These are phyloP conservation scores for Suillus subalutaceus DNA, from an alignment of 768 basidiomycete genomes.

Conservation along the genomic window DNA sequence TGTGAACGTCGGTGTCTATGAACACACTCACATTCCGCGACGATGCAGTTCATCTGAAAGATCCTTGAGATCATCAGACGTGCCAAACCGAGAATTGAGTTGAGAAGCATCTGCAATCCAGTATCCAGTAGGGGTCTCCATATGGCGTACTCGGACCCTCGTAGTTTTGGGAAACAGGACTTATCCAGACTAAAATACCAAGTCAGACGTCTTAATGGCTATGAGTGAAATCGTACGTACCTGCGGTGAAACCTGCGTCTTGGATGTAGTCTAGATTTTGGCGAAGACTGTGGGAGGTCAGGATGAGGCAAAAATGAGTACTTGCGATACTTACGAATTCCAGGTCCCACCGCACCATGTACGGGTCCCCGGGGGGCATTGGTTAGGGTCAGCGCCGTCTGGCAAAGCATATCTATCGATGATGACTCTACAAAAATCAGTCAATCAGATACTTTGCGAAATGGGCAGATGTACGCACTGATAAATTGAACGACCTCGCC, in stretches of 20 bases:
- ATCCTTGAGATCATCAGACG: slow-evolving; percentile 68
- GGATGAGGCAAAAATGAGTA: neutral
- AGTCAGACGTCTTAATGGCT: slow-evolving; percentile 6
- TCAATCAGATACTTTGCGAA: neutral
- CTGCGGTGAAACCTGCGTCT: slow-evolving; percentile 78
- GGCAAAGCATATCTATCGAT: slow-evolving; percentile 79
- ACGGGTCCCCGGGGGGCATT: slow-evolving; percentile 61
- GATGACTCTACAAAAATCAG: slow-evolving; percentile 49
- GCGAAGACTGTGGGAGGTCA: slow-evolving; percentile 46
- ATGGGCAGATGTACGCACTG: slow-evolving; percentile 48
- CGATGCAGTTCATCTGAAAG: slow-evolving; percentile 68
- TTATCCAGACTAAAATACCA: slow-evolving; percentile 69
- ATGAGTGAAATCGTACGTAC: slow-evolving; percentile 36
- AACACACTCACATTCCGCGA: slow-evolving; percentile 61
- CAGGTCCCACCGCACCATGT: slow-evolving; percentile 91
- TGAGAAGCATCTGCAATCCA: slow-evolving; percentile 73
- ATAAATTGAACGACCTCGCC: slow-evolving; percentile 80
- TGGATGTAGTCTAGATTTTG: slow-evolving; percentile 87
- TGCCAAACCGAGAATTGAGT: slow-evolving; percentile 74
- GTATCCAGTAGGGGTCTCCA: slow-evolving; percentile 83
- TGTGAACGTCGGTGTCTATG: slow-evolving; percentile 22
- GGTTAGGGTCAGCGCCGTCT: slow-evolving; percentile 47
- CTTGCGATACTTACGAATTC: slow-evolving; percentile 48
- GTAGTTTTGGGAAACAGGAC: slow-evolving; percentile 80
- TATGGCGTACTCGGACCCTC: slow-evolving; percentile 70